phyloP scores from a whole-genome alignment of 352 stramenopile species.

The Phytopythium montanum region DNA sequence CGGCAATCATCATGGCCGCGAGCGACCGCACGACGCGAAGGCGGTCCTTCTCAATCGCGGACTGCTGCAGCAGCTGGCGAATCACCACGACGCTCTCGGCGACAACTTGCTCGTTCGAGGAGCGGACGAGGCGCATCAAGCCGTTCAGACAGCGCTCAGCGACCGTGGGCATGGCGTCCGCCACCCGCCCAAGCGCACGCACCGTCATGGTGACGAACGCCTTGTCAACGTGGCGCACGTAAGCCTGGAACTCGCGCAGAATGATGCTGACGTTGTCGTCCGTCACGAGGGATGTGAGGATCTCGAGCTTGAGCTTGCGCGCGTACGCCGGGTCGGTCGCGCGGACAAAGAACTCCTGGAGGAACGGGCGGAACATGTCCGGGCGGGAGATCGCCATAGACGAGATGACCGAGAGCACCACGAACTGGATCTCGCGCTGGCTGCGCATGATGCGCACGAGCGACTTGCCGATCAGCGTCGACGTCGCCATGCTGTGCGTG shows the following conservation, averaged over 20 bases:
- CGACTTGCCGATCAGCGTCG: constrained; percentile 94
- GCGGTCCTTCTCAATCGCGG: constrained; percentile 70
- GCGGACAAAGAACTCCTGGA: constrained; percentile 97
- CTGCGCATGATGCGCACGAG: constrained; percentile 97
- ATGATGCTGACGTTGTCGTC: constrained; percentile 92
- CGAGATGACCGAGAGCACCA: constrained; percentile 95
- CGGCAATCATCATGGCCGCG: constrained; percentile 71
- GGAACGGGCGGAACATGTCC: constrained; percentile 95
- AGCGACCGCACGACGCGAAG: constrained; percentile 75
- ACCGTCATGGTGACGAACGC: constrained; percentile 94
- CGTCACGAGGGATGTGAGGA: constrained; percentile 92
- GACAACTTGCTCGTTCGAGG: constrained; percentile 88
- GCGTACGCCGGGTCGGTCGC: constrained; percentile 95
- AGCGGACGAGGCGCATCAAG: constrained; percentile 81
- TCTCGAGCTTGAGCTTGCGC: constrained; percentile 97
- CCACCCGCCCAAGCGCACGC: constrained; percentile 90
- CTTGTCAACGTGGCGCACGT: constrained; percentile 94
- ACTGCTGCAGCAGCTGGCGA: constrained; percentile 92
- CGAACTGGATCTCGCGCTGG: constrained; percentile 97
- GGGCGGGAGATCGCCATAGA: constrained; percentile 93
- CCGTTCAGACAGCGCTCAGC: constrained; percentile 90
- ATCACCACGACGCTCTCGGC: constrained; percentile 95
- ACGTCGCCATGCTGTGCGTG: constrained; percentile 78
- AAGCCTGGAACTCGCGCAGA: constrained; percentile 95
- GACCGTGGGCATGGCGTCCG: constrained; percentile 87